Evolutionary conservation across 2,329 filamentous ascomycete species (phyloP).

Genomic region (Huntiella omanensis): DNA sequence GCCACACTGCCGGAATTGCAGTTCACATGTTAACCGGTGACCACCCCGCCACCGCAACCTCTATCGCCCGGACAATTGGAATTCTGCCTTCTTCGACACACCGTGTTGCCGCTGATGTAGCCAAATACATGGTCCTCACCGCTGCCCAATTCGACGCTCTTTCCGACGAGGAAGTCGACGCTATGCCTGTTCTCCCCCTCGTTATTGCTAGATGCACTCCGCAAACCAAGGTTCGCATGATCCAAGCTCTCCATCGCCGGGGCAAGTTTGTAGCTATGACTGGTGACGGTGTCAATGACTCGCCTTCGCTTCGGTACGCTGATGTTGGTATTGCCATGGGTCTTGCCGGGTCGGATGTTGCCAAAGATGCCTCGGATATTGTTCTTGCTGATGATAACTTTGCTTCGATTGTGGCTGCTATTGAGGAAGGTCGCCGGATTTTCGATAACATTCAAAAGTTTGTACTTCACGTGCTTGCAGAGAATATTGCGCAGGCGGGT

Average conservation of each 20-base stretch:
- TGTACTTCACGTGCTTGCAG: constrained; percentile 47
- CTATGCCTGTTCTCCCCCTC: constrained; percentile 43
- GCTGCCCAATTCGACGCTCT: constrained; percentile 45
- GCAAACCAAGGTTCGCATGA: constrained; percentile 55
- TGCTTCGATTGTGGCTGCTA: constrained; percentile 49
- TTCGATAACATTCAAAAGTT: constrained; percentile 66
- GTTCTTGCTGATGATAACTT: constrained; percentile 59
- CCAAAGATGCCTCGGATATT: constrained; percentile 46
- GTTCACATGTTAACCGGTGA: constrained; percentile 54
- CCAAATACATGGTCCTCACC: constrained; percentile 43
- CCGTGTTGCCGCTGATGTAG: constrained; percentile 30
- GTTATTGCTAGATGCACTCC: constrained; percentile 53
- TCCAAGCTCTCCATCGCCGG: constrained; percentile 50
- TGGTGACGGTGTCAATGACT: constrained; percentile 58
- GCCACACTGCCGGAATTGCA: constrained; percentile 42
- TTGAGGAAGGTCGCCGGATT: constrained; percentile 52
- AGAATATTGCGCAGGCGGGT: constrained; percentile 53
- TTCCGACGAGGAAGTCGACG: constrained; percentile 43
- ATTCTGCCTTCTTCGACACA: constrained; percentile 34
- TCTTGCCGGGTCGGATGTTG: constrained; percentile 41
- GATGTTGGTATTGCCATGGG: constrained; percentile 58
- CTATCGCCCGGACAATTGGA: constrained; percentile 42
- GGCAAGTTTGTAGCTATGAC: constrained; percentile 52
- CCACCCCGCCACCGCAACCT: constrained; percentile 42
- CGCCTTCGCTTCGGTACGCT: constrained; percentile 47